These are phyloP conservation scores for Butyriboletus loyo DNA, from an alignment of 768 basidiomycete species.

Conservation along the genomic window DNA sequence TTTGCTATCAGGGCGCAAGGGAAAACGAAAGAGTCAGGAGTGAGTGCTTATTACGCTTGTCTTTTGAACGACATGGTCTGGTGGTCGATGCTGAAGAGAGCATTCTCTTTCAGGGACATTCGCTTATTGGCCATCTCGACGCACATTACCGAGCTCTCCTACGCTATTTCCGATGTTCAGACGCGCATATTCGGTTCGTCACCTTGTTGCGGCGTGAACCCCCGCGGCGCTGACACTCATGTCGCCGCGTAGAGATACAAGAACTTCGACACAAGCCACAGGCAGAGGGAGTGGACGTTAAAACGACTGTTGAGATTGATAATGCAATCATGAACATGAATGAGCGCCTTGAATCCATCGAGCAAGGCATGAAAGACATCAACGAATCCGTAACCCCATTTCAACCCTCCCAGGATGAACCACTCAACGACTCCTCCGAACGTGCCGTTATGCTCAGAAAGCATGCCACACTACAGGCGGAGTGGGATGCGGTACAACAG, in stretches of 20 bases:
- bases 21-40: constrained; percentile 65
- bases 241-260: constrained; percentile 67
- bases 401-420: constrained; percentile 46
- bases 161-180: constrained; percentile 84
- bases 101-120: constrained; percentile 54
- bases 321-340: constrained; percentile 77
- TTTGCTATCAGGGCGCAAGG: constrained; percentile 40
- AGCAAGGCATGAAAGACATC: constrained; percentile 67
- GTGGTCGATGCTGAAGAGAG: constrained; percentile 28
- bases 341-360: constrained; percentile 71
- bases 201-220: not conserved
- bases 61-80: constrained; percentile 21
- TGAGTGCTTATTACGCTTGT: constrained; percentile 39
- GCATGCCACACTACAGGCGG: constrained; percentile 64
- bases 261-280: constrained; percentile 88
- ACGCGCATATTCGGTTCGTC: constrained; percentile 81
- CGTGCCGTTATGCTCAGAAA: constrained; percentile 58
- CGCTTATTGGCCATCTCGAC: constrained; percentile 76
- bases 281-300: constrained; percentile 47
- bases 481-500: constrained; percentile 80
- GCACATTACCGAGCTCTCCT: constrained; percentile 84
- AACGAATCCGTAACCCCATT: constrained; percentile 64
- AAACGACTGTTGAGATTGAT: constrained; percentile 71
- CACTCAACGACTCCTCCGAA: constrained; percentile 42
- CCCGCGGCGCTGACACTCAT: constrained; percentile 10